Conservation (phyloP, 371 early-diverging fungal genomes). For the Syncephalis plumigaleata region DNA sequence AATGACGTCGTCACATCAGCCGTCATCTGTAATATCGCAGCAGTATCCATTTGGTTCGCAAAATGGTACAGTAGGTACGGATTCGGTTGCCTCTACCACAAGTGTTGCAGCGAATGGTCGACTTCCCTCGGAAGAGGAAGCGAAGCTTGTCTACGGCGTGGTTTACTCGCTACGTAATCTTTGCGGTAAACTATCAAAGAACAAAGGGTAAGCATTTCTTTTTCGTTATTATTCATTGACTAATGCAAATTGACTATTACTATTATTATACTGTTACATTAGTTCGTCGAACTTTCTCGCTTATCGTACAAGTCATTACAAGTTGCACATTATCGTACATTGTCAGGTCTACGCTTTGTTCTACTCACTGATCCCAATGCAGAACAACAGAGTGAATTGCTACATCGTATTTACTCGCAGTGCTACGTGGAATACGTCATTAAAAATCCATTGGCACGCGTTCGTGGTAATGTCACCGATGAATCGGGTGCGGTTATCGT, state of each 20-base stretch:
- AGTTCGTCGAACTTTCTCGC: conserved; percentile 58
- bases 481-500: no score
- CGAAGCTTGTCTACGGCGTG: conserved; percentile 87
- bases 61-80: neutral
- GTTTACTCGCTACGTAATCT: conserved; percentile 76
- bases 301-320: conserved; percentile 68
- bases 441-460: conserved; percentile 41
- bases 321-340: conserved; percentile 76
- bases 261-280: conserved; percentile 1
- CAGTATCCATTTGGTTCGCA: no score
- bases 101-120: conserved; percentile 18
- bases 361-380: conserved; percentile 64
- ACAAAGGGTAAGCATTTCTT: conserved; percentile 10
- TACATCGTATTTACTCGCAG: conserved; percentile 65
- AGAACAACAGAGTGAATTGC: conserved; percentile 38
- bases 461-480: no score
- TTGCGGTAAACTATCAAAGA: conserved; percentile 44
- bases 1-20: no score
- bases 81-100: conserved; percentile 15
- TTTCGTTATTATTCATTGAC: neutral
- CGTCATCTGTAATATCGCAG: no score
- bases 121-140: conserved; percentile 67
- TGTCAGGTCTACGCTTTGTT: conserved; percentile 74
- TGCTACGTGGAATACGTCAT: conserved; percentile 85
- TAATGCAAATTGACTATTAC: neutral